Evolutionary conservation across 2,329 filamentous ascomycete genomes (phyloP), one percentile per base, ranked within the genome.

Genomic region (Phaeosphaeria sp.): DNA sequence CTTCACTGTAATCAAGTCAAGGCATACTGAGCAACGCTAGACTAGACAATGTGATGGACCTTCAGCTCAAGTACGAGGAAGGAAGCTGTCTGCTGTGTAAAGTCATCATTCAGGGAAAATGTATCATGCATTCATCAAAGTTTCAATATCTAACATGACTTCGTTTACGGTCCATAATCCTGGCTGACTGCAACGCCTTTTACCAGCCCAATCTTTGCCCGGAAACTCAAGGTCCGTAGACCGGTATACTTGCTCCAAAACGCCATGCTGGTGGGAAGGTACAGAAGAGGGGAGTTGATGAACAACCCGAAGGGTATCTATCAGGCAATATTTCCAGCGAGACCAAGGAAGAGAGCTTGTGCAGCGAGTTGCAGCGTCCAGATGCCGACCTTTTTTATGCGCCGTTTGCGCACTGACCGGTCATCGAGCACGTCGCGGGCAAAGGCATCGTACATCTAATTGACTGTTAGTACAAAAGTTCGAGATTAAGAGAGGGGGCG

Each of bases 281-380:
- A 22, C 20, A 22, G 56, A 46, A 56, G 62, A 62, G 59, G 51
- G 55, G 59, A 60, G 59, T 58, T 25, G n/a, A 52, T 50, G 42
- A 25, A 52, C 41, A 36, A 36, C 30, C 30, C 30, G 50, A 36
- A 48, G 42, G 51, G 54, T 52, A 56, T 55, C 23, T 47, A 54
- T 64, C 71, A 87, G 55, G 84, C 85, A 60, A 87, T 82, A 66
- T 93, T 95, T 17, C 94, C 94, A 4, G 93, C 94, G 83, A 98
- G 90, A 10, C 95, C 95, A 80, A 98, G 90, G 73, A 98, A 95
- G 36, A 99, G 85, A 2, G 94, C 95, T 75, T 99, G 95, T 7
- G 94, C 91, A 6, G 94, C 92, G 56, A 99, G 82, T 68, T 94
- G 93, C 55, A 98, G 83, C 2, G 93, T 97, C 95, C 95, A 99